Evolutionary conservation across 2,329 filamentous ascomycete genomes (phyloP).

Genomic region (Penicillium sp.): DNA sequence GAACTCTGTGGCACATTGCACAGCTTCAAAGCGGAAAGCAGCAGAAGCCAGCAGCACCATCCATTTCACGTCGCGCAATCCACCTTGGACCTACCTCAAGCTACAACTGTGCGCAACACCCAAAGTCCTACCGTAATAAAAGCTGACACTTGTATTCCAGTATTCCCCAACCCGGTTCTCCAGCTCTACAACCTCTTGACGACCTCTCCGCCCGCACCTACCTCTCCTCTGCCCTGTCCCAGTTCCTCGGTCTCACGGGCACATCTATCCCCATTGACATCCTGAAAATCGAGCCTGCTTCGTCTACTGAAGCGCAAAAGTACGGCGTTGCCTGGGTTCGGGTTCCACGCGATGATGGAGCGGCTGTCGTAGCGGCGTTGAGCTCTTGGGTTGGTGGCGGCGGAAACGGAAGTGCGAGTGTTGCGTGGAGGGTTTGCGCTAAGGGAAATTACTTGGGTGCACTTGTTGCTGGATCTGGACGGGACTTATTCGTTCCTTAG

Average conservation of each 20-base stretch:
- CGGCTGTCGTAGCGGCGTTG: conserved; percentile 44
- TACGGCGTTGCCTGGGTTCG: conserved; percentile 42
- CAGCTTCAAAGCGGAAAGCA: conserved; percentile 29
- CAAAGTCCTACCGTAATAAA: background rate
- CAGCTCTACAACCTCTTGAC: conserved; percentile 31
- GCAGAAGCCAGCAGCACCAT: conserved; percentile 18
- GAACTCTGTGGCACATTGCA: background rate
- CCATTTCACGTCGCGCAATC: conserved; percentile 43
- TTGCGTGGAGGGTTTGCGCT: conserved; percentile 41
- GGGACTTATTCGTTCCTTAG: conserved; percentile 34
- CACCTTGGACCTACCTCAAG: conserved; percentile 46
- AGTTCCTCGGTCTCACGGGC: conserved; percentile 49
- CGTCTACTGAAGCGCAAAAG: conserved; percentile 4
- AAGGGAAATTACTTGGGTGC: conserved; percentile 40
- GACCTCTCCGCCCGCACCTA: conserved; percentile 48
- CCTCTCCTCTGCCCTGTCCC: conserved; percentile 46
- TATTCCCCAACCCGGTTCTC: conserved; percentile 27
- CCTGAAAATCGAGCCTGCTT: conserved; percentile 35
- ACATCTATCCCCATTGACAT: conserved; percentile 50
- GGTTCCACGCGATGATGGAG: conserved; percentile 46
- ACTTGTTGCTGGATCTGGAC: conserved; percentile 34
- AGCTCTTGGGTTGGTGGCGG: conserved; percentile 47
- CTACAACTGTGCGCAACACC: conserved; percentile 39
- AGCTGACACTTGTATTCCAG: conserved; percentile 14
- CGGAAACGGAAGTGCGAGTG: conserved; percentile 16